A percentile compares a stretch with the other conserved stretches of the same genome.
phyloP scores from a whole-genome alignment of 164 flowering plant species.

The Hamamelis virginiana region DNA sequence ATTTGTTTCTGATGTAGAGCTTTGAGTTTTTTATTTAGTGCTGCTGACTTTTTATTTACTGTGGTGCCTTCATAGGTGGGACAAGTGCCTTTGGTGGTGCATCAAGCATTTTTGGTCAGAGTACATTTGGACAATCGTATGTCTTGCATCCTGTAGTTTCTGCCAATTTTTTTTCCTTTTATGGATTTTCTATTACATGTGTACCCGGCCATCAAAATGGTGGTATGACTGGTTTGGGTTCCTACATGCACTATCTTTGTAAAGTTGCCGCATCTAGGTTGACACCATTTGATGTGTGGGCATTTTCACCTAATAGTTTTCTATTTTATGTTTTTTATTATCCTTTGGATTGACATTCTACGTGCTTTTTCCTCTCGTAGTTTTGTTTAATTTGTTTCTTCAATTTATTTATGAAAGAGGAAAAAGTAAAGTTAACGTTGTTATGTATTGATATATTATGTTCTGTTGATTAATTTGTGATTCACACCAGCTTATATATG shows the following conservation, averaged over 20 bases:
- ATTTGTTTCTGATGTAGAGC: background rate
- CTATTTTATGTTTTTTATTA: background rate
- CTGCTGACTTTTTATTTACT: conserved; percentile 9
- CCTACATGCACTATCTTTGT: background rate
- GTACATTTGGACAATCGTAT: conserved; percentile 62
- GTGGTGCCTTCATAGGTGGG: conserved; percentile 31
- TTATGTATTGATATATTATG: too few species aligned
- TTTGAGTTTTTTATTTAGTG: conserved; percentile 1
- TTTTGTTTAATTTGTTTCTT: background rate
- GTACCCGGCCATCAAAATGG: background rate
- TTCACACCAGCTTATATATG: background rate
- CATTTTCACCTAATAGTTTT: background rate
- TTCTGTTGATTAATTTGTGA: background rate
- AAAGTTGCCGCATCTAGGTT: background rate
- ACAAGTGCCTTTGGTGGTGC: conserved; percentile 46
- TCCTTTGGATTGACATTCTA: background rate
- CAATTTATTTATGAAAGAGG: background rate
- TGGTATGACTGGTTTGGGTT: background rate
- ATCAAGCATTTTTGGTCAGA: conserved; percentile 52
- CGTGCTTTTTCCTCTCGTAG: background rate
- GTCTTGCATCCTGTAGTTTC: conserved; percentile 15
- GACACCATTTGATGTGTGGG: background rate
- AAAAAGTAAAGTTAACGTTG: background rate
- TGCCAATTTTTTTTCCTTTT: background rate
- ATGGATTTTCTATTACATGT: background rate